Base-by-base conservation (phyloP, 768 basidiomycete genomes). In the Tylopilus cervinicoccineus region DNA sequence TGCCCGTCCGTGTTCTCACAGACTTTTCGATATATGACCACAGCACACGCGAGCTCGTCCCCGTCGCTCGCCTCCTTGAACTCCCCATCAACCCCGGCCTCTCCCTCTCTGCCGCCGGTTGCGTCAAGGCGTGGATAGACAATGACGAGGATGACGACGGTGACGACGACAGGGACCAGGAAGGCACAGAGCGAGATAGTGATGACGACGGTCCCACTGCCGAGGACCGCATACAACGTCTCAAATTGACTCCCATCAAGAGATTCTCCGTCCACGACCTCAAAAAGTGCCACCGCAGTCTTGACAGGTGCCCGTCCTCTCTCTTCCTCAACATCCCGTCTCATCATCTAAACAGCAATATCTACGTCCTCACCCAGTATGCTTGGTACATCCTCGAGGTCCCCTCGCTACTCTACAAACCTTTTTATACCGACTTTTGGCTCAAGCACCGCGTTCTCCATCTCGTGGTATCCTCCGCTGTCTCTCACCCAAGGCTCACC, bases 351-450 rank as follows among this genome's bases (percentile, higher is more conserved):
- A n/a, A 6, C 43, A 87, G 85, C 20, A 79, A 80, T 50, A 75
- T 87, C 3, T 88, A 83, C 51, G 64, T 88, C 24, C 73, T 76
- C 38, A 88, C 86, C 0, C 38, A 70, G 37, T 61, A 66, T 61
- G 83, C 85, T 0, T 88, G 86, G 86, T 88, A 88, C 52, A 83
- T 87, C 46, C 71, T 88, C 2, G 71, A 74, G 11, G 50, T 52
- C 2, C 83, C 86, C 0, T 73, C 78, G 0, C 38, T 43, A 1
- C 28, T 45, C 3, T 88, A 88, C 53, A 40, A 43, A 13, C 64
- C 69, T 1, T 76, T 73, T 44, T 86, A 72, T 56, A 50, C 50
- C 1, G 50, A 64, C 0, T 79, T 83, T 48, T 80, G 76, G 73
- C 65, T 72, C 9, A 69, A 66, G 38, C 80, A 83, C 52, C 72